Evolutionary conservation across 108 stramenopile species (phyloP).

Genomic region (Cyclotella distinguenda): DNA sequence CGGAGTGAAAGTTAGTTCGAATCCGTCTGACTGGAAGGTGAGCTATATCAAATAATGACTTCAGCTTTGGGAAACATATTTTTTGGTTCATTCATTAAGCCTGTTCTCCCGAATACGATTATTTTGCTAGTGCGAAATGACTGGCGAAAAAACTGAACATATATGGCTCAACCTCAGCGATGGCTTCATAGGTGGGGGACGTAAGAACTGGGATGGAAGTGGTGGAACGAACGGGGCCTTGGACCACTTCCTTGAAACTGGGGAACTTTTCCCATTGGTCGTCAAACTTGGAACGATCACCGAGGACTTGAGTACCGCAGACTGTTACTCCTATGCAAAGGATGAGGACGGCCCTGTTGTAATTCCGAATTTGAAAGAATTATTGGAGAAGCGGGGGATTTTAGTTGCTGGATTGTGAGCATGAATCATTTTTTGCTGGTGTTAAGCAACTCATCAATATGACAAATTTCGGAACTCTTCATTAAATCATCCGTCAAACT

Average conservation of each 20-base stretch:
- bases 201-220: constrained; percentile 97
- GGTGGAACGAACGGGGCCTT: constrained; percentile 96
- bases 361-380: constrained; percentile 93
- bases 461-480: too few species aligned
- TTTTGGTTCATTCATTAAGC: neutral
- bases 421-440: neutral
- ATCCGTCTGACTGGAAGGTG: constrained; percentile 71
- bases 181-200: constrained; percentile 96
- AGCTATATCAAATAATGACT: neutral
- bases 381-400: constrained; percentile 91
- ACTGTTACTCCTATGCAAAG: constrained; percentile 96
- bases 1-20: constrained; percentile 64
- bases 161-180: constrained; percentile 97
- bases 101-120: neutral
- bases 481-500: too few species aligned
- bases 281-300: constrained; percentile 99
- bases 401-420: constrained; percentile 64
- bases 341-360: constrained; percentile 97
- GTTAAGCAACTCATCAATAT: too few species aligned
- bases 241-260: constrained; percentile 92
- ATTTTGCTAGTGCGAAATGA: constrained; percentile 54
- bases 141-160: constrained; percentile 78
- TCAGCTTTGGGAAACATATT: too few species aligned
- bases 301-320: constrained; percentile 81
- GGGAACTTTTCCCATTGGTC: constrained; percentile 88